Evolutionary conservation across 371 early-diverging fungal genomes (phyloP).

Genomic region (Phascolomyces articulosus): DNA sequence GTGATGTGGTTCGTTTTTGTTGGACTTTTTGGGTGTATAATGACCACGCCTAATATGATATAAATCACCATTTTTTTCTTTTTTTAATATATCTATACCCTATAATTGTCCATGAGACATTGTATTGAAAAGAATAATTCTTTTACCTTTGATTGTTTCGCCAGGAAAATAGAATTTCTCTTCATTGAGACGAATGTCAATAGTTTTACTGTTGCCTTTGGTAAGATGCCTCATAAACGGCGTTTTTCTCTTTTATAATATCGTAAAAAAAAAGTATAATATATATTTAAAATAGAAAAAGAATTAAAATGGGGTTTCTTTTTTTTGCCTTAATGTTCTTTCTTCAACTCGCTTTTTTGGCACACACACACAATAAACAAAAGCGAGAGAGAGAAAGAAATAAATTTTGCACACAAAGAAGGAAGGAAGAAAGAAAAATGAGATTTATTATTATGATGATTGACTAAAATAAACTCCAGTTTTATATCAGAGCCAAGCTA

Average conservation of each 20-base stretch:
- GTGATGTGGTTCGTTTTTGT: constrained; percentile 49
- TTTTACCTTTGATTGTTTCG: constrained; percentile 47
- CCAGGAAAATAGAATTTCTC: constrained; percentile 57
- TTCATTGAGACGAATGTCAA: constrained; percentile 45
- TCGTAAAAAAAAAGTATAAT: not conserved
- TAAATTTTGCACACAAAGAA: too few relatives aligned
- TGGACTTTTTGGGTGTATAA: constrained; percentile 41
- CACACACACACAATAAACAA: too few relatives aligned
- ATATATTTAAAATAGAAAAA: not conserved
- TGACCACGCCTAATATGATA: constrained; percentile 31
- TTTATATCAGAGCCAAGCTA: too few relatives aligned
- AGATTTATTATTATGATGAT: too few relatives aligned
- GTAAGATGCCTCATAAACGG: constrained; percentile 19
- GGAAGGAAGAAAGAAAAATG: too few relatives aligned
- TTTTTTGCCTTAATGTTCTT: too few relatives aligned
- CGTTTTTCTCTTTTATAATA: not conserved
- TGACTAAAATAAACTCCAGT: too few relatives aligned
- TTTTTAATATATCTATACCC: too few relatives aligned
- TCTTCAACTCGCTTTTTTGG: too few relatives aligned
- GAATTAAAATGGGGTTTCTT: not conserved
- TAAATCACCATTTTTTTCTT: too few relatives aligned
- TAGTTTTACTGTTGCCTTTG: constrained; percentile 26
- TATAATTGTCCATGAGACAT: too few relatives aligned
- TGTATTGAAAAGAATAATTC: not conserved
- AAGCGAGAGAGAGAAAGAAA: too few relatives aligned